These are phyloP conservation scores for Pythium dissimile DNA, from an alignment of 352 stramenopile genomes.

Conservation along the genomic window DNA sequence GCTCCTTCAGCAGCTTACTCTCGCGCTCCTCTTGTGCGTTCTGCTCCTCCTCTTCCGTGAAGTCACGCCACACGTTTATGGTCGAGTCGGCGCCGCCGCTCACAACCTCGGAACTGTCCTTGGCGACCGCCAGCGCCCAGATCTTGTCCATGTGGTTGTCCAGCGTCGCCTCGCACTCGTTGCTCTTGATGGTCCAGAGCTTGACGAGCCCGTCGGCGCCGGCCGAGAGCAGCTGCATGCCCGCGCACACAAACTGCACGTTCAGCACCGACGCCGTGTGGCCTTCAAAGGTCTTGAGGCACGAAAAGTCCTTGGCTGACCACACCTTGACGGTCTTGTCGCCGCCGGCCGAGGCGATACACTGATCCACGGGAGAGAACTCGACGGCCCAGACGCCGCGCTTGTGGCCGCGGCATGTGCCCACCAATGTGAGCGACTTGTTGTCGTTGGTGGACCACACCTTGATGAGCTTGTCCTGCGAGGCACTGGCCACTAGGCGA, in stretches of 20 bases:
- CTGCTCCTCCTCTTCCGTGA: slow-evolving; percentile 90
- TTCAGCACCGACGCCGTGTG: slow-evolving; percentile 89
- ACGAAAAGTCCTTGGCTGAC: slow-evolving; percentile 94
- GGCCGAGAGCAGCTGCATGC: slow-evolving; percentile 93
- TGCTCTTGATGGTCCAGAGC: slow-evolving; percentile 97
- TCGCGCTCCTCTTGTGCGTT: slow-evolving; percentile 79
- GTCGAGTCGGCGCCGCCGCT: slow-evolving; percentile 94
- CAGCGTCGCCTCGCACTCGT: slow-evolving; percentile 96
- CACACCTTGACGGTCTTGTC: slow-evolving; percentile 98
- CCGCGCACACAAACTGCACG: slow-evolving; percentile 86
- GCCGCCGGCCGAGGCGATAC: slow-evolving; percentile 92
- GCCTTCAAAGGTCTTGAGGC: slow-evolving; percentile 96
- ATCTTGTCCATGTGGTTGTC: slow-evolving; percentile 97
- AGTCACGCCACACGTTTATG: slow-evolving; percentile 94
- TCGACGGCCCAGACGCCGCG: slow-evolving; percentile 96
- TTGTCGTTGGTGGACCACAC: slow-evolving; percentile 83
- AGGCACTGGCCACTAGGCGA: slow-evolving; percentile 95
- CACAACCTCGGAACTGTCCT: slow-evolving; percentile 88
- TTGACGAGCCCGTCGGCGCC: slow-evolving; percentile 97
- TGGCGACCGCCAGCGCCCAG: slow-evolving; percentile 93
- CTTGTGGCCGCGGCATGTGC: slow-evolving; percentile 95
- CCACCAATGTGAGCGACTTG: slow-evolving; percentile 84
- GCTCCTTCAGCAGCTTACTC: slow-evolving; percentile 92
- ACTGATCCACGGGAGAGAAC: slow-evolving; percentile 96
- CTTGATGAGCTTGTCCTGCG: slow-evolving; percentile 98